These are phyloP conservation scores for Spergularia azorica DNA, from an alignment of 179 eudicot species.

Conservation along the genomic window DNA sequence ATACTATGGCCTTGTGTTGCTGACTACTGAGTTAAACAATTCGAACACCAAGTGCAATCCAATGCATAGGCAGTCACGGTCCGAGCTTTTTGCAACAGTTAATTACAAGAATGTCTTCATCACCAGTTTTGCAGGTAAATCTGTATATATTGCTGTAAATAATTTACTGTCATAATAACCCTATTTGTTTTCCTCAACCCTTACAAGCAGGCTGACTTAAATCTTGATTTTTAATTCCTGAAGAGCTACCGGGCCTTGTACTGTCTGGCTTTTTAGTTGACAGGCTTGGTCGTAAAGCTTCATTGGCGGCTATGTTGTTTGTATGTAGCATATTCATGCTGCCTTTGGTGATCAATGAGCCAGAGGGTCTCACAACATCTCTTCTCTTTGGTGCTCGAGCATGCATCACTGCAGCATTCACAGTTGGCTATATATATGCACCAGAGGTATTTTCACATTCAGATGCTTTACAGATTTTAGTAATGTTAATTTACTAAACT, in stretches of 20 bases:
- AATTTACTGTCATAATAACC: too few species aligned
- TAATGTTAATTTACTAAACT: too few species aligned
- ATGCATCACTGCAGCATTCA: conserved; percentile 60
- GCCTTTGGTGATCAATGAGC: conserved; percentile 55
- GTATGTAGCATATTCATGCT: conserved; percentile 46
- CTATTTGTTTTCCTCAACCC: not conserved
- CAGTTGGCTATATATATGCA: conserved; percentile 68
- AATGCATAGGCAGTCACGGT: not conserved
- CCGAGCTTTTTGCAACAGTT: conserved; percentile 26
- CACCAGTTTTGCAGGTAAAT: conserved; percentile 76
- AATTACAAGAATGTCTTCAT: conserved; percentile 67
- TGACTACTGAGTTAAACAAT: conserved; percentile 67
- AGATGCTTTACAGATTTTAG: too few species aligned
- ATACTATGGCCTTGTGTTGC: conserved; percentile 75
- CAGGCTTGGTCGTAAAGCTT: conserved; percentile 69
- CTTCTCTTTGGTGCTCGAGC: conserved; percentile 74
- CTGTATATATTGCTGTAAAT: not conserved
- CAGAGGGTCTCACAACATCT: conserved; percentile 52
- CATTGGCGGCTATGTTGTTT: conserved; percentile 60
- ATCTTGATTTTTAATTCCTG: not conserved
- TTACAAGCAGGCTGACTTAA: not conserved
- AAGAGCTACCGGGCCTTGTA: conserved; percentile 74
- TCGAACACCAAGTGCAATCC: conserved; percentile 38
- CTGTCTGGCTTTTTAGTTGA: conserved; percentile 63
- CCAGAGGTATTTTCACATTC: conserved; percentile 60